Evolutionary conservation across 2,329 filamentous ascomycete species (phyloP).

Genomic region (Fusarium incarnatum): DNA sequence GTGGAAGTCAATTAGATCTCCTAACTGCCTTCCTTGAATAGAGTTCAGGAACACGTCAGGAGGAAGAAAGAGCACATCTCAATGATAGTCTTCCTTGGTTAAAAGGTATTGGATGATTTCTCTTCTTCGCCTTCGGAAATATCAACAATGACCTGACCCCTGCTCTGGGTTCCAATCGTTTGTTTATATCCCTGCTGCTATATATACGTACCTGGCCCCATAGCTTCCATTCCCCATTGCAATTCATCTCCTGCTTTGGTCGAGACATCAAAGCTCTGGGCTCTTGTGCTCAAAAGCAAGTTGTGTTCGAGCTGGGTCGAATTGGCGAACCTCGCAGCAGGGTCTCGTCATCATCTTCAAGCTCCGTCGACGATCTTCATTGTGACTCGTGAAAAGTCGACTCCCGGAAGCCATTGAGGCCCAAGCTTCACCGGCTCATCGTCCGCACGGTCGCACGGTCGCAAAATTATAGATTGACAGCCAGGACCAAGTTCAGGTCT

Average conservation of each 20-base stretch:
- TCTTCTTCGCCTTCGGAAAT: constrained; percentile 6
- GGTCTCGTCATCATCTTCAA: background rate
- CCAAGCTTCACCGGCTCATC: constrained; percentile 24
- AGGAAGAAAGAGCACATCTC: background rate
- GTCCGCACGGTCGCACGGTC: constrained; percentile 20
- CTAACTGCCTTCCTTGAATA: background rate
- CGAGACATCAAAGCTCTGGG: constrained; percentile 10
- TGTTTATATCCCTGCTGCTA: constrained; percentile 26
- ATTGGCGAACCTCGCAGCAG: background rate
- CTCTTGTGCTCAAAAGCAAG: constrained; percentile 11
- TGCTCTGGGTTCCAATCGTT: constrained; percentile 12
- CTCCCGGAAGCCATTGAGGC: constrained; percentile 10
- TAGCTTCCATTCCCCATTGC: constrained; percentile 10
- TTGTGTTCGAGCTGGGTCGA: background rate
- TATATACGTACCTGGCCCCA: constrained; percentile 35
- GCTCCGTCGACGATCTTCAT: background rate
- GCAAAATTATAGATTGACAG: background rate
- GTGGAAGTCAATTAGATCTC: constrained; percentile 3
- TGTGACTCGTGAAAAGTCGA: constrained; percentile 14
- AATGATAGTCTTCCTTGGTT: background rate
- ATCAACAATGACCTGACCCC: constrained; percentile 12
- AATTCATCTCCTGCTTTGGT: constrained; percentile 3
- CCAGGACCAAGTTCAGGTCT: background rate
- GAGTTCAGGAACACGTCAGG: background rate
- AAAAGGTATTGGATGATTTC: background rate